Evolutionary conservation across 495 filamentous ascomycete species (phyloP), one percentile per base, ranked within the genome.

Genomic region (Pseudomonodictys pantanalensis): DNA sequence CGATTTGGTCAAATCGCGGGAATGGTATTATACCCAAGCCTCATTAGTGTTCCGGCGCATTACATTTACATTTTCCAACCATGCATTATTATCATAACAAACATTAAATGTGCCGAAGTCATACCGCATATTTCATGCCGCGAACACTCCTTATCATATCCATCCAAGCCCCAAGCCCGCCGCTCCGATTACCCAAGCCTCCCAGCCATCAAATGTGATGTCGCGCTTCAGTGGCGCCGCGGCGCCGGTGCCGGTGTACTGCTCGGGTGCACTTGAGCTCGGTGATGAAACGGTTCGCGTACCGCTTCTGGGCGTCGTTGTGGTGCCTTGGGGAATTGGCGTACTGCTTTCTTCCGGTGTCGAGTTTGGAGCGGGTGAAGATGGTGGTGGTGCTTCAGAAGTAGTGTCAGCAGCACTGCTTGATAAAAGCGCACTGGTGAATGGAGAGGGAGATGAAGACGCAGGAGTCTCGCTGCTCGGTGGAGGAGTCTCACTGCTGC

Each of bases 111-210:
- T n/a, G n/a, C n/a, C n/a, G n/a, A n/a, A n/a, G n/a, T n/a, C n/a
- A n/a, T n/a, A n/a, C n/a, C n/a, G n/a, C n/a, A n/a, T n/a, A n/a
- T n/a, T n/a, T n/a, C n/a, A n/a, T n/a, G n/a, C n/a, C n/a, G n/a
- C n/a, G n/a, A n/a, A n/a, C n/a, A n/a, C 32, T 35, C 32, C 7
- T 35, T 35, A 59, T 62, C 45, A 67, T 52, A 67, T 39, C 64
- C 64, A 67, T 23, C 64, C 64, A 8, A 67, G 30, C 1, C 64
- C 64, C n/a, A 67, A 2, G 25, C 64, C 64, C 4, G 54, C 64
- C 1, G 58, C 64, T 1, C 64, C 64, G 17, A 67, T 35, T n/a
- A 67, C 18, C 54, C 52, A 62, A 17, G 53, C 49, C 26, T 62
- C 64, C 22, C 62, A 12, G 17, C 58, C 58, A 26, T 35, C 43